These are phyloP conservation scores for Lachnellula occidentalis DNA, from an alignment of 2,329 filamentous ascomycete genomes.

Conservation along the genomic window DNA sequence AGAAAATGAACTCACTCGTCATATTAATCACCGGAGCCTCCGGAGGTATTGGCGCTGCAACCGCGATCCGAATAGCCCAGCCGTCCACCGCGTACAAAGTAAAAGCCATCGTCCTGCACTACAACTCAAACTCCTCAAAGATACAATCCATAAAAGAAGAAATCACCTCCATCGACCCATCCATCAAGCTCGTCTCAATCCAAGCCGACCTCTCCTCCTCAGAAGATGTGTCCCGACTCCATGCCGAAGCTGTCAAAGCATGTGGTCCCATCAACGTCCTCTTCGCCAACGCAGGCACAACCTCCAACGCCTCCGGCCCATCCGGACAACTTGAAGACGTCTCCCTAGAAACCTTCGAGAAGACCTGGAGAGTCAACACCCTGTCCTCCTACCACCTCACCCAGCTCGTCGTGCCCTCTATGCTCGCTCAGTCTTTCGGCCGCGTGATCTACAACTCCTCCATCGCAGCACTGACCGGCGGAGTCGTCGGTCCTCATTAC, in stretches of 20 bases:
- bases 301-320: constrained; percentile 13
- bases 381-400: constrained; percentile 20
- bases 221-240: background rate
- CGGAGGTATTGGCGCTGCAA: constrained; percentile 61
- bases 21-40: constrained; percentile 49
- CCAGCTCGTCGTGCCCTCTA: constrained; percentile 24
- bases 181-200: background rate
- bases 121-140: constrained; percentile 4
- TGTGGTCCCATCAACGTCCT: constrained; percentile 7
- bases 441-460: constrained; percentile 21
- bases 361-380: constrained; percentile 23
- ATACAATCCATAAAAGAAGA: background rate
- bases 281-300: constrained; percentile 23
- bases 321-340: constrained; percentile 13
- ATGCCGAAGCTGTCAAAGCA: background rate
- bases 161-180: background rate
- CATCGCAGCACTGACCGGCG: constrained; percentile 19
- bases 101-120: constrained; percentile 2
- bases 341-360: constrained; percentile 22
- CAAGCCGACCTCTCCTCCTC: constrained; percentile 7
- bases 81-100: constrained; percentile 1
- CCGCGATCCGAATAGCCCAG: constrained; percentile 58
- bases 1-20: background rate
- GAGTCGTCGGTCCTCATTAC: constrained; percentile 23
- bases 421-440: constrained; percentile 36